Conservation (phyloP, 2,329 filamentous ascomycete genomes). For the Scedosporium boydii region DNA sequence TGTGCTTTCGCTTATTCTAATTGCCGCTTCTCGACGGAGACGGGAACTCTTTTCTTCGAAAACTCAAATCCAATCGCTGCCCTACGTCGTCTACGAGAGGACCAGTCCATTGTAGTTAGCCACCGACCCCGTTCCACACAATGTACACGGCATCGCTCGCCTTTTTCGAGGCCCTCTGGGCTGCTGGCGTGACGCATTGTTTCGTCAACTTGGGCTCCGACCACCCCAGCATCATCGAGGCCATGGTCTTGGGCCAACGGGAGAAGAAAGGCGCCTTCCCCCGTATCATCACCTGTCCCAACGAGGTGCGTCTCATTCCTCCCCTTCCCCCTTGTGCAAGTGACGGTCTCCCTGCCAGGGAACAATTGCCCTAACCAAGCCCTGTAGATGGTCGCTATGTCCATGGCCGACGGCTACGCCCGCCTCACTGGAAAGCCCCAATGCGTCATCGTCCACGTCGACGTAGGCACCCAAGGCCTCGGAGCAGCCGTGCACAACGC, state of each 20-base stretch:
- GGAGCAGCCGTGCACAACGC: slow-evolving; percentile 74
- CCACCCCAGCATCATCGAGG: slow-evolving; percentile 70
- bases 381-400: slow-evolving; percentile 71
- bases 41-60: too few species aligned
- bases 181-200: slow-evolving; percentile 51
- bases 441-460: slow-evolving; percentile 71
- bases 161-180: slow-evolving; percentile 75
- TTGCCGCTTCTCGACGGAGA: too few species aligned
- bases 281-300: slow-evolving; percentile 68
- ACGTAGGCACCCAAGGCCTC: slow-evolving; percentile 72
- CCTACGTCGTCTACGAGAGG: too few species aligned
- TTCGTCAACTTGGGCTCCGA: slow-evolving; percentile 61
- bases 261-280: slow-evolving; percentile 58
- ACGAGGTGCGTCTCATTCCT: slow-evolving; percentile 46
- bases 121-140: slow-evolving; percentile 10
- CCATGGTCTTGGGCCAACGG: slow-evolving; percentile 66
- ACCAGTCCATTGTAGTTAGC: too few species aligned
- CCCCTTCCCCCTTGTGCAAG: neutral
- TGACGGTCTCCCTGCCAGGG: neutral
- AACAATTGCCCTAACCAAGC: neutral
- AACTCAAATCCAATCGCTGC: too few species aligned
- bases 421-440: slow-evolving; percentile 63
- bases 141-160: slow-evolving; percentile 70
- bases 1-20: too few species aligned
- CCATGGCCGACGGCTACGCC: slow-evolving; percentile 76